Evolutionary conservation across 2,329 filamentous ascomycete genomes (phyloP), one percentile per base, ranked within the genome.

Genomic region (Eurotiales sp.): DNA sequence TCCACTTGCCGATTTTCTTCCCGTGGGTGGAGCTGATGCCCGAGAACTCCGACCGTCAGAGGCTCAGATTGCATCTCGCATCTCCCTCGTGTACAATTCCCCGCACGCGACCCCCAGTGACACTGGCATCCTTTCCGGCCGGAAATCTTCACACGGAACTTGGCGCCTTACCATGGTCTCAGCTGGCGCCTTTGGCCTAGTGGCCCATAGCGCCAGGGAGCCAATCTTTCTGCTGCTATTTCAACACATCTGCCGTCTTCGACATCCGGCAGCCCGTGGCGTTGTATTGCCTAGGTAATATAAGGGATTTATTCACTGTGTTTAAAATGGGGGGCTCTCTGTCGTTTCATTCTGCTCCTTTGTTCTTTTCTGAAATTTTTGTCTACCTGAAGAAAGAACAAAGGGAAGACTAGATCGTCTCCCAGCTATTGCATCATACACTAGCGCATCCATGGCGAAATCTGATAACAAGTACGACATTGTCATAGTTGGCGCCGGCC

Each of bases 401-500:
- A 27, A 27, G 25, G n/a, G n/a, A n/a, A n/a, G n/a, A n/a, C n/a
- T n/a, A n/a, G n/a, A 6, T 12, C 10, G 4, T 32, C 29, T 32
- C 10, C 10, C 29, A 14, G 11, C 10, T 32, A 12, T 37, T 19
- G 17, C 34, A 37, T 6, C 21, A 22, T 17, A 14, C 29, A n/a
- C 25, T 7, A 14, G 4, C 34, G 19, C 22, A 29, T 29, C 46
- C 34, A 53, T 53, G 51, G 25, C 46, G 17, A 43, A 47, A 23
- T 40, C 46, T 29, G 51, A 53, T 29, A 49, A 53, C 32, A 53
- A 29, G 42, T 85, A 83, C 70, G 84, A 87, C 62, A 80, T 80
- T 46, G 90, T 96, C 60, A 90, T 96, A 59, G 80, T 96, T 50
- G 91, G 91, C 57, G 91, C 91, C 51, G 91, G 91, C 14, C 91